Conservation (phyloP, 495 filamentous ascomycete species). For the Daldinia concentrica region DNA sequence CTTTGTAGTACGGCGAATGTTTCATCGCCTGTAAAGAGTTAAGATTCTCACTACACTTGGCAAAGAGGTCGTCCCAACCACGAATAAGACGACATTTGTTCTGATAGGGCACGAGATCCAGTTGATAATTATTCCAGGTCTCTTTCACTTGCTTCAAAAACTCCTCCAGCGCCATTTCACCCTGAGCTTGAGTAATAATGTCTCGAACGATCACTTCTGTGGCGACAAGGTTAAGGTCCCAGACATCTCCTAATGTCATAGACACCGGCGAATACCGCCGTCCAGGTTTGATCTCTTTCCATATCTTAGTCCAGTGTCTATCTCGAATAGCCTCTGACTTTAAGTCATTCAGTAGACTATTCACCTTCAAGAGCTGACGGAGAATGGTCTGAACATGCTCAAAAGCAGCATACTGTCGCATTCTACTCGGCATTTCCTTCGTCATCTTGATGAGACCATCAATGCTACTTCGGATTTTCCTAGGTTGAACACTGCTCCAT, state of each 20-base stretch:
- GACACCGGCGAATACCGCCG: conserved; percentile 92
- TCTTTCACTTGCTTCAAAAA: conserved; percentile 97
- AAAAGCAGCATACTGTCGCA: conserved; percentile 99
- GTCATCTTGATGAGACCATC: conserved; percentile 96
- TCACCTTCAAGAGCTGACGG: conserved; percentile 88
- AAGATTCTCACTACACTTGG: conserved; percentile 96
- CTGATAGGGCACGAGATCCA: conserved; percentile 96
- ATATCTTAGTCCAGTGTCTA: conserved; percentile 96
- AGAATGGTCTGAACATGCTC: conserved; percentile 94
- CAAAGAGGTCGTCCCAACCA: conserved; percentile 97
- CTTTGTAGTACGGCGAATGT: conserved; percentile 98
- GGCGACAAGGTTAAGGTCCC: conserved; percentile 89
- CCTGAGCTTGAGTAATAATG: conserved; percentile 94
- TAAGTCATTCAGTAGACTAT: conserved; percentile 84
- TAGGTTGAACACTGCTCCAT: conserved; percentile 92
- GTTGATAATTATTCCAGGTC: conserved; percentile 91
- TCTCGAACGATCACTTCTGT: conserved; percentile 88
- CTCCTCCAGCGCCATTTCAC: conserved; percentile 98
- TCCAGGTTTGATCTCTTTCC: conserved; percentile 89
- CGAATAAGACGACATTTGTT: conserved; percentile 97
- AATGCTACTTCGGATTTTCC: conserved; percentile 87
- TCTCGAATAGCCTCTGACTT: conserved; percentile 97
- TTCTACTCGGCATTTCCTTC: conserved; percentile 98
- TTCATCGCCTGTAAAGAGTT: conserved; percentile 98
- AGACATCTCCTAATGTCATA: conserved; percentile 94